phyloP scores from a whole-genome alignment of 371 early-diverging fungal genomes.

The Cokeromyces recurvatus region DNA sequence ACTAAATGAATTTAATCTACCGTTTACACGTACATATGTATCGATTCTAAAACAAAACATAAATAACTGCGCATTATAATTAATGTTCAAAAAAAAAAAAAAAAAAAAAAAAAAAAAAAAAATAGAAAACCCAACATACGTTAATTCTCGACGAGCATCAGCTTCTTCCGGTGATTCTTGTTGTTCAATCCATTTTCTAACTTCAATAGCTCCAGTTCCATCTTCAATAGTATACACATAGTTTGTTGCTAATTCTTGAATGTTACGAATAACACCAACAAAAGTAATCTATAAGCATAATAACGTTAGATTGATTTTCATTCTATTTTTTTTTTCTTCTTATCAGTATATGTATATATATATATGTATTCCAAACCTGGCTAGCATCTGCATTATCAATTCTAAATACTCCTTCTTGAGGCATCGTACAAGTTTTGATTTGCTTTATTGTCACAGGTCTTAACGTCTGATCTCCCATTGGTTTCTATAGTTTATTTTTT shows the following conservation, averaged over 20 bases:
- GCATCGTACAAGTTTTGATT: slow-evolving; percentile 38
- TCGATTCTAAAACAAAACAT: slow-evolving; percentile 36
- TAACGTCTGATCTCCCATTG: slow-evolving; percentile 43
- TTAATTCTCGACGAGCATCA: slow-evolving; percentile 16
- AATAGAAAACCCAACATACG: too few species aligned
- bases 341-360: background rate
- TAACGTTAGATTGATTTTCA: background rate
- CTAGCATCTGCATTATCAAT: slow-evolving; percentile 66
- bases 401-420: slow-evolving; percentile 48
- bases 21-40: slow-evolving; percentile 65
- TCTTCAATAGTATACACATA: slow-evolving; percentile 69
- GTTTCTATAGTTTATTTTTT: slow-evolving; percentile 16
- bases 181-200: slow-evolving; percentile 56
- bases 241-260: slow-evolving; percentile 50
- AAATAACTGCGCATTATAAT: too few species aligned
- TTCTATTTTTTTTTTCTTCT: background rate
- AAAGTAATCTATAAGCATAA: slow-evolving; percentile 41
- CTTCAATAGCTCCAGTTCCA: slow-evolving; percentile 72
- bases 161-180: slow-evolving; percentile 30
- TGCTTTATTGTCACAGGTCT: slow-evolving; percentile 77
- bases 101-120: too few species aligned
- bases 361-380: too few species aligned
- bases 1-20: slow-evolving; percentile 59
- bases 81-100: too few species aligned
- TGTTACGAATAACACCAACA: slow-evolving; percentile 60